Conservation (phyloP, 2,329 filamentous ascomycete species). For the Diaporthe aspalathi region DNA sequence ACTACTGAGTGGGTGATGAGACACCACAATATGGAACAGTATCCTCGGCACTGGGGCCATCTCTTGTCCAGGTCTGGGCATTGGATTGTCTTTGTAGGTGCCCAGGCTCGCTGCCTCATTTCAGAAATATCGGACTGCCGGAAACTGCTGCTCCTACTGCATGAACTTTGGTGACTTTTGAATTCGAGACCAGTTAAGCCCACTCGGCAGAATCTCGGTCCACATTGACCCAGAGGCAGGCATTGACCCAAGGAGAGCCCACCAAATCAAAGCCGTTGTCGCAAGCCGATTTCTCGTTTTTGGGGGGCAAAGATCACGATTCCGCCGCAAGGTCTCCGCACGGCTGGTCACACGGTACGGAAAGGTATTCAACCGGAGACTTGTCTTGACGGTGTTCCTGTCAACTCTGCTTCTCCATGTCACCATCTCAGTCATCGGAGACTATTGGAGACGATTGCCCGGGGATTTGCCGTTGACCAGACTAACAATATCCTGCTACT, state of each 20-base stretch:
- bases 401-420: not conserved
- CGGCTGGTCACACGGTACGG: constrained; percentile 14
- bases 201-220: not conserved
- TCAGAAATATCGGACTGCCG: not conserved
- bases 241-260: not conserved
- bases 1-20: constrained; percentile 33
- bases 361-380: not conserved
- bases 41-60: not conserved
- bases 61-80: not conserved
- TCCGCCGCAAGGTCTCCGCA: constrained; percentile 20
- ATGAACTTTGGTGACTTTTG: not conserved
- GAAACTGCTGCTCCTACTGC: not conserved
- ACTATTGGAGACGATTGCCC: not conserved
- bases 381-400: not conserved
- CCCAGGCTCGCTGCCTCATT: not conserved
- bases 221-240: not conserved
- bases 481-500: not conserved
- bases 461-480: constrained; percentile 17
- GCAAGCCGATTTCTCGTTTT: not conserved
- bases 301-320: constrained; percentile 5
- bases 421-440: not conserved
- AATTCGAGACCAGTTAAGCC: not conserved
- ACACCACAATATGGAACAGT: not conserved
- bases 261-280: not conserved
- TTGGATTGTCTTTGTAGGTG: not conserved